Percentiles rank a stretch among this genome's conserved stretches.
Evolutionary conservation across 768 basidiomycete genomes (phyloP).

Genomic region (Tricholoma saponaceum): DNA sequence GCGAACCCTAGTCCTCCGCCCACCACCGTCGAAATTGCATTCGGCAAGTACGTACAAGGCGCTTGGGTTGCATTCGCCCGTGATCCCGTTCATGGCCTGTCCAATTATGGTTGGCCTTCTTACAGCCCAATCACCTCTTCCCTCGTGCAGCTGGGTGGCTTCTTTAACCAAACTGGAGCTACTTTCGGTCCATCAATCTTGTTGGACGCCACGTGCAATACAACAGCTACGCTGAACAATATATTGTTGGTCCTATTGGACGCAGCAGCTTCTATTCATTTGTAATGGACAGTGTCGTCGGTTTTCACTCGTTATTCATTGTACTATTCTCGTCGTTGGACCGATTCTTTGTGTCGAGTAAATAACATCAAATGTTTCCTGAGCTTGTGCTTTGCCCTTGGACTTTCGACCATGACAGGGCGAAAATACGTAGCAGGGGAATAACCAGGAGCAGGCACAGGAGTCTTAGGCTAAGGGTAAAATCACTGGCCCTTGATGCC

Average conservation of each 20-base stretch:
- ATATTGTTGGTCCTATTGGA: not conserved
- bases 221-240: not conserved
- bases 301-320: too few relatives aligned
- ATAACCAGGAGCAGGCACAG: too few relatives aligned
- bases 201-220: constrained; percentile 8
- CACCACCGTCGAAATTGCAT: constrained; percentile 17
- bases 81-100: constrained; percentile 29
- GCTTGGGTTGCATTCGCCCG: constrained; percentile 39
- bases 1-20: constrained; percentile 15
- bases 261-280: not conserved
- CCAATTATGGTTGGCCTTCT: constrained; percentile 18
- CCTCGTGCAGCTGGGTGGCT: constrained; percentile 10
- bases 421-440: too few relatives aligned
- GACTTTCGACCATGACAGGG: too few relatives aligned
- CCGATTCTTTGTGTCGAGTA: too few relatives aligned
- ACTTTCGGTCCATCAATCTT: not conserved
- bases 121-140: constrained; percentile 10
- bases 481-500: too few relatives aligned
- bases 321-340: too few relatives aligned
- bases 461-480: too few relatives aligned
- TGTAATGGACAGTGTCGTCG: not conserved
- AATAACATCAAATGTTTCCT: too few relatives aligned
- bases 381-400: too few relatives aligned
- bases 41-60: constrained; percentile 30
- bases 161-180: constrained; percentile 9